Base-by-base conservation (phyloP, 306 rosid genomes). In the Pachyrhizus erosus region DNA sequence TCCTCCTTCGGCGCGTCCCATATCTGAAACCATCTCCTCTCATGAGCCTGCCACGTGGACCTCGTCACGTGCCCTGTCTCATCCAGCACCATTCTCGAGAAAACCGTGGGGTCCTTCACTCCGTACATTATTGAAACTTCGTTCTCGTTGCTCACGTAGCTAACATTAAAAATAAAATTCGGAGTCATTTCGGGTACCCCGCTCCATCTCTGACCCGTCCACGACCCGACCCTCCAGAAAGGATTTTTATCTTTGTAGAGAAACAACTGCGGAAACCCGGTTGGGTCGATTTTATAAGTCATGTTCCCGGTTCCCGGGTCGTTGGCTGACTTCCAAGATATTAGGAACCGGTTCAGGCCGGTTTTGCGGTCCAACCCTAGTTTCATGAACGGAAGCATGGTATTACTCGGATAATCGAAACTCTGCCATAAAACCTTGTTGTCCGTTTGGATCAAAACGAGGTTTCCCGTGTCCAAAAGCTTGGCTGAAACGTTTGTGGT, bases 101-200 rank as follows among this genome's bases (percentile, higher is more conserved):
- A 21, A 46, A 83, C 49, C 4, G 54, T 79, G 0, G 73, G 88
- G 42, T 7, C 85, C n/a, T 24, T 79, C 82, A 20, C 70, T 6
- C 77, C 76, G 78, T 90, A 88, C 23, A 9, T 23, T 62, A 88
- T 24, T 1, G 76, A 24, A 2, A 84, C 78, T 31, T 87, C 86
- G 4, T 58, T 62, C 0, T 14, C 29, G 31, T 85, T 27, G 48
- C 73, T 33, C 0, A 73, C 21, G 52, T 13, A 87, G 18, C 27
- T 66, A 21, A 78, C 23, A n/a, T 51, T 83, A 77, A 89, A 65
- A 18, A 87, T 84, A 33, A 75, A 55, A 7, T 1, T 77, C 58
- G 83, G 86, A n/a, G 84, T 81, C 88, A 86, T 86, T 54, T 86
- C 84, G 12, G 88, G 88, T 23, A 86, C 88, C 9, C 88, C 88